Evolutionary conservation across 371 early-diverging fungal species (phyloP).

Genomic region (Amoeboaphelidium protococcarum): DNA sequence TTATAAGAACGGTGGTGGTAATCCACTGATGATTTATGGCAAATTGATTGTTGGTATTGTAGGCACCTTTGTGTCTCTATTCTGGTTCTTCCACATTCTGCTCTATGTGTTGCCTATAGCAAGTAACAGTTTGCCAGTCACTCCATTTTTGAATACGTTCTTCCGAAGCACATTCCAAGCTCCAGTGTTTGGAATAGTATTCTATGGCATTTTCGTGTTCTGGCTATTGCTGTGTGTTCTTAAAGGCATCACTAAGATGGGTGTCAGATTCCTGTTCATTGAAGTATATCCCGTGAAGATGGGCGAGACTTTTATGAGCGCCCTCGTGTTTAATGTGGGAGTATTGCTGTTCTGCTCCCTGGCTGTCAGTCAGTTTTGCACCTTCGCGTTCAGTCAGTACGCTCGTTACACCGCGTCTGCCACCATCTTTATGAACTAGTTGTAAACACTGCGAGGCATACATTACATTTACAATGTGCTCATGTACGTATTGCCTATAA

Average conservation of each 20-base stretch:
- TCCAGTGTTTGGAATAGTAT: slow-evolving; percentile 20
- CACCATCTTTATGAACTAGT: too few species aligned
- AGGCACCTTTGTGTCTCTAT: slow-evolving; percentile 14
- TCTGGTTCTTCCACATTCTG: slow-evolving; percentile 21
- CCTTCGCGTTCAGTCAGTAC: slow-evolving; percentile 17
- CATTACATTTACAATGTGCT: too few species aligned
- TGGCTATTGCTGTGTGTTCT: slow-evolving; percentile 23
- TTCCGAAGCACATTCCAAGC: slow-evolving; percentile 10
- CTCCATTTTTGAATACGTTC: slow-evolving; percentile 20
- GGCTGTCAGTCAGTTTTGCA: slow-evolving; percentile 22
- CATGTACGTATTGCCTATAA: too few species aligned
- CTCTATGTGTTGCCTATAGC: slow-evolving; percentile 16
- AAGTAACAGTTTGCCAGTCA: slow-evolving; percentile 7
- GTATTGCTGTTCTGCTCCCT: slow-evolving; percentile 19
- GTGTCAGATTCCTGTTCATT: slow-evolving; percentile 23
- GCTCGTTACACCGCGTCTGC: slow-evolving; percentile 19
- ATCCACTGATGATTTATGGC: slow-evolving; percentile 12
- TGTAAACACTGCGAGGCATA: too few species aligned
- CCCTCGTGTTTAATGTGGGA: slow-evolving; percentile 25
- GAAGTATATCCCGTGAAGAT: slow-evolving; percentile 22
- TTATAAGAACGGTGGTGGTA: slow-evolving; percentile 20
- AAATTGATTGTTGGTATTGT: slow-evolving; percentile 13
- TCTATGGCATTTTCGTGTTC: slow-evolving; percentile 22
- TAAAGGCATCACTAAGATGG: slow-evolving; percentile 20
- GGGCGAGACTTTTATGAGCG: slow-evolving; percentile 25